Percentiles rank a stretch among this genome's conserved stretches.
Evolutionary conservation across 2,329 filamentous ascomycete genomes (phyloP).

Genomic region (Phyllosticta ampelicida): DNA sequence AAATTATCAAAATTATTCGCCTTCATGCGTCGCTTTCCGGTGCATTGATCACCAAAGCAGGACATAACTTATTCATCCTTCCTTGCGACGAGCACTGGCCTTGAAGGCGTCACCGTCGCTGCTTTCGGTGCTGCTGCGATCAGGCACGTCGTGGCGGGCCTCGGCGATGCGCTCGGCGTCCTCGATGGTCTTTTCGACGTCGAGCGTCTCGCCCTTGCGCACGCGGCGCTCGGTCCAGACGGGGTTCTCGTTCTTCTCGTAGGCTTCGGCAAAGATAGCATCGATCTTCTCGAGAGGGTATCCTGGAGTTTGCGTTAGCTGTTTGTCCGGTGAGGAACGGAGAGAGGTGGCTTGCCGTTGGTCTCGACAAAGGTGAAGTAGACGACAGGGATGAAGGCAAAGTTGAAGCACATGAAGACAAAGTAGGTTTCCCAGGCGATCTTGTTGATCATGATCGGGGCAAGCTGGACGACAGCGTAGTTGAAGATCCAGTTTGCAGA

Average conservation of each 20-base stretch:
- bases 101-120: neutral
- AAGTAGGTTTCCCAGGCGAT: slow-evolving; percentile 9
- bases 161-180: slow-evolving; percentile 8
- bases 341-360: neutral
- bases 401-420: slow-evolving; percentile 11
- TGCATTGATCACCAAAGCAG: neutral
- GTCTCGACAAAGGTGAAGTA: slow-evolving; percentile 16
- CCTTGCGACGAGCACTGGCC: neutral
- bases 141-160: neutral
- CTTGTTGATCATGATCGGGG: slow-evolving; percentile 15
- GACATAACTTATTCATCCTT: neutral
- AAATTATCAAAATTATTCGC: neutral
- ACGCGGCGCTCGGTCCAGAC: slow-evolving; percentile 16
- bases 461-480: slow-evolving; percentile 35
- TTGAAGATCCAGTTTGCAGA: slow-evolving; percentile 30
- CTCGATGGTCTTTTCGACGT: slow-evolving; percentile 13
- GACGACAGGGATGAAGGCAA: slow-evolving; percentile 12
- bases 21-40: too few species aligned
- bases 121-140: neutral
- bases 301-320: slow-evolving; percentile 2
- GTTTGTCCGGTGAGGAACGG: neutral
- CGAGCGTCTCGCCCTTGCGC: slow-evolving; percentile 15
- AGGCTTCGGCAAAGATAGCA: slow-evolving; percentile 19
- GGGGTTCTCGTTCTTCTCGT: slow-evolving; percentile 20
- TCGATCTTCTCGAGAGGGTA: slow-evolving; percentile 21